Evolutionary conservation across 129 eudicot genomes (phyloP).

Genomic region (Logfia minima): DNA sequence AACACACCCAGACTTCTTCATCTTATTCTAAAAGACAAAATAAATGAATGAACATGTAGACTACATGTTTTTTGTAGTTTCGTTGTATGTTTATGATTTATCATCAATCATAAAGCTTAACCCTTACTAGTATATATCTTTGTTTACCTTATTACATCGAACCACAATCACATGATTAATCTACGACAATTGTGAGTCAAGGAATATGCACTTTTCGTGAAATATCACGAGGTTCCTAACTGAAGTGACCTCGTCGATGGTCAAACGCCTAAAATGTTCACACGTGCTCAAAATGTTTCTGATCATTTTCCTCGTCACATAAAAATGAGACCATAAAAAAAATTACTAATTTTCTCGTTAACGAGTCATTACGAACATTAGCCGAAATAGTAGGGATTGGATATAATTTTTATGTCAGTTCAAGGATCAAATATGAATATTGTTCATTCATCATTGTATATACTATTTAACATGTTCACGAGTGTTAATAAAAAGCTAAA

Average conservation of each 20-base stretch:
- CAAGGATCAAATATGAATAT: conserved; percentile 1
- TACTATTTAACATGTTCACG: conserved; percentile 6
- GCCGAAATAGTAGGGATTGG: not conserved
- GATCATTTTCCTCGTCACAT: not conserved
- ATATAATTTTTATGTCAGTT: not conserved
- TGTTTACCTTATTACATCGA: too few species aligned
- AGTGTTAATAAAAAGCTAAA: not conserved
- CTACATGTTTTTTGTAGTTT: not conserved
- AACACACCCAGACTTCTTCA: not conserved
- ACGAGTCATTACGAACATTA: not conserved
- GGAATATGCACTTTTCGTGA: not conserved
- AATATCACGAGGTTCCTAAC: not conserved
- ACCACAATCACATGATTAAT: too few species aligned
- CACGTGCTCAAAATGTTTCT: not conserved
- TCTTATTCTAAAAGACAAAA: too few species aligned
- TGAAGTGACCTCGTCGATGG: not conserved
- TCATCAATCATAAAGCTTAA: too few species aligned
- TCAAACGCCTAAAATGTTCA: not conserved
- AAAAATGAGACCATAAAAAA: not conserved
- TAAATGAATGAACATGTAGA: too few species aligned
- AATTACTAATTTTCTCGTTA: not conserved
- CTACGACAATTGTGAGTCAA: too few species aligned
- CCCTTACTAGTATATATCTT: too few species aligned
- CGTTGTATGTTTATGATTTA: not conserved
- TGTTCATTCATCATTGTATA: not conserved